phyloP scores from a whole-genome alignment of 495 filamentous ascomycete genomes.

The Xylaria sp. region DNA sequence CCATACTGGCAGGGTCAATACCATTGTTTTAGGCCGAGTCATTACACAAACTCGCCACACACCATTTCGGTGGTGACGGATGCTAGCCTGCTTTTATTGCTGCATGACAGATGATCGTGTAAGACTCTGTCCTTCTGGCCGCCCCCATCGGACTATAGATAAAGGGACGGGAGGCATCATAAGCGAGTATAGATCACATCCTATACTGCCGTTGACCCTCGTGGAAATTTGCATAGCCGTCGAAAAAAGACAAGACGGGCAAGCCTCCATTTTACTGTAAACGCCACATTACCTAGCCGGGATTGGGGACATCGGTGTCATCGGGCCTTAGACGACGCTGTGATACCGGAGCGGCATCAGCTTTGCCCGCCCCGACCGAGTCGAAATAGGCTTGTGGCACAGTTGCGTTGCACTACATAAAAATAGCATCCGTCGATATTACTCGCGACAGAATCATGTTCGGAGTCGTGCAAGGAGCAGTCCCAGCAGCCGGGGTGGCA shows the following conservation, averaged over 20 bases:
- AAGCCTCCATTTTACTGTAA: not conserved
- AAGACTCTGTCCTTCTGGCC: slow-evolving; percentile 14
- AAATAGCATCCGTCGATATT: slow-evolving; percentile 19
- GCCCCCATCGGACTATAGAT: slow-evolving; percentile 18
- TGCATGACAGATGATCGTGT: slow-evolving; percentile 31
- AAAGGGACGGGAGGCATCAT: slow-evolving; percentile 14
- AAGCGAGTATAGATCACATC: not conserved
- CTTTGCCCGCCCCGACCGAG: slow-evolving; percentile 1
- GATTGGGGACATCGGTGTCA: slow-evolving; percentile 5
- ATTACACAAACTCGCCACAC: not conserved
- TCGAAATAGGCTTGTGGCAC: not conserved
- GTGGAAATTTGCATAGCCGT: not conserved
- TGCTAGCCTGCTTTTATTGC: slow-evolving; percentile 21
- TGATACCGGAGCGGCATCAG: slow-evolving; percentile 21
- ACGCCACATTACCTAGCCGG: slow-evolving; percentile 1
- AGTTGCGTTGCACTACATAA: not conserved
- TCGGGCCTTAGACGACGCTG: slow-evolving; percentile 14
- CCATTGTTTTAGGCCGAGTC: slow-evolving; percentile 19
- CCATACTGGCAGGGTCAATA: not conserved
- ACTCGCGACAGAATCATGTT: slow-evolving; percentile 15
- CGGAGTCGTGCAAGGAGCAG: slow-evolving; percentile 18
- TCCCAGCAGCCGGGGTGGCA: slow-evolving; percentile 14
- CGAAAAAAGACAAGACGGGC: not conserved
- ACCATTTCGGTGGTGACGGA: slow-evolving; percentile 9
- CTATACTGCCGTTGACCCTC: not conserved